Base-by-base conservation (phyloP, 176 grass and related monocot species). In the Cocos nucifera region DNA sequence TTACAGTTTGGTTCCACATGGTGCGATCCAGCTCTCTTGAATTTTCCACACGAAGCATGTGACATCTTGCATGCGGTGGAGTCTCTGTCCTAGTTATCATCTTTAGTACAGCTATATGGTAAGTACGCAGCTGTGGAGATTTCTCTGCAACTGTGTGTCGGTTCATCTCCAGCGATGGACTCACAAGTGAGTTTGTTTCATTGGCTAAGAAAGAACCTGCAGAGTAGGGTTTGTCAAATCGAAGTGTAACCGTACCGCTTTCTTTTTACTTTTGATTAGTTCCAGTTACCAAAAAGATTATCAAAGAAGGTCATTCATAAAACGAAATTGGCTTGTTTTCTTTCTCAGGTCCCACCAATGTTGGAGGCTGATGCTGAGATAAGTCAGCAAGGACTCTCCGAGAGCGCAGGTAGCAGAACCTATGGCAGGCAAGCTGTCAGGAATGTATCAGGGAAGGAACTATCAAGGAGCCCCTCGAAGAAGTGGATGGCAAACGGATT, bases 401-500 rank as follows among this genome's bases (percentile, higher is more conserved):
- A 63, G 28, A 61, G n/a, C 19, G n/a, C 50, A 56, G 26, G 35
- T 44, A 9, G 19, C 10, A 28, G 22, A 54, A 25, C 30, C 69
- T 35, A 54, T 61, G 64, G 24, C 10, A 69, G 76, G 57, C 54
- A 58, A 26, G 58, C 63, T 49, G 50, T 6, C n/a, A 65, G 61
- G 66, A 65, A 73, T 72, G 68, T 66, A 22, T 48, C 67, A 15
- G 63, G 64, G 61, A 78, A 59, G 22, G 64, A 72, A 59, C 29
- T 69, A 16, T 58, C 7, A 17, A 83, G 59, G 28, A 73, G 75
- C 69, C 69, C 78, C 17, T 66, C 77, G 51, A 21, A 66, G 23
- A 79, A 92, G 73, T 82, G 68, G 27, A 81, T 92, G 60, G 73
- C 82, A 15, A 83, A 86, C 19, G 87, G 93, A 48, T 69, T 92